phyloP scores from a whole-genome alignment of 768 basidiomycete genomes.

The Russula abietina region DNA sequence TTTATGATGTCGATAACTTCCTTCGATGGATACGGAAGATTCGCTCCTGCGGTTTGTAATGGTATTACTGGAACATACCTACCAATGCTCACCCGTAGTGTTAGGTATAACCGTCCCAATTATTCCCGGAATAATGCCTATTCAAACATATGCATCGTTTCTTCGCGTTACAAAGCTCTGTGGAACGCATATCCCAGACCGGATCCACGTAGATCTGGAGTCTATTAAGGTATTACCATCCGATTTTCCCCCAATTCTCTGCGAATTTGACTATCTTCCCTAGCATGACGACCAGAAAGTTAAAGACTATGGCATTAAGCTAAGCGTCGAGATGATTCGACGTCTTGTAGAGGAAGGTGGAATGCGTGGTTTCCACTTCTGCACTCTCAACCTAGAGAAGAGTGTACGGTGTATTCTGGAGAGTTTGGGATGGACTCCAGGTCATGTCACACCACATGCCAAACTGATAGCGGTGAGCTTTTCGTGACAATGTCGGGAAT shows the following conservation, averaged over 20 bases:
- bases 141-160: conserved; percentile 95
- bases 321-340: conserved; percentile 77
- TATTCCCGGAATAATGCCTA: conserved; percentile 95
- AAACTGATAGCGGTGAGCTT: conserved; percentile 57
- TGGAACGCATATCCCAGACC: conserved; percentile 65
- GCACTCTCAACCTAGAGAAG: conserved; percentile 95
- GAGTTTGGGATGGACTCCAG: conserved; percentile 59
- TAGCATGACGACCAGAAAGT: conserved; percentile 91
- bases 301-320: conserved; percentile 87
- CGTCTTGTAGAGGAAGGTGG: conserved; percentile 49
- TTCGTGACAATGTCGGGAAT: not conserved
- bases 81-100: not conserved
- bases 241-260: not conserved
- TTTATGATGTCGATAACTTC: conserved; percentile 92
- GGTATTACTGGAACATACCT: not conserved
- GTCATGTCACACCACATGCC: conserved; percentile 43
- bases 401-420: conserved; percentile 85
- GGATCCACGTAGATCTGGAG: conserved; percentile 60
- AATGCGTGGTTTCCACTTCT: conserved; percentile 82
- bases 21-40: conserved; percentile 70
- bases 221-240: conserved; percentile 59
- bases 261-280: not conserved
- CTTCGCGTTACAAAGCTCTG: conserved; percentile 86
- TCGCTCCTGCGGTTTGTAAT: conserved; percentile 53
- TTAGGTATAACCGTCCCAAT: conserved; percentile 85